Base-by-base conservation (phyloP, 257 asterid genomes). In the Buddleja alternifolia region DNA sequence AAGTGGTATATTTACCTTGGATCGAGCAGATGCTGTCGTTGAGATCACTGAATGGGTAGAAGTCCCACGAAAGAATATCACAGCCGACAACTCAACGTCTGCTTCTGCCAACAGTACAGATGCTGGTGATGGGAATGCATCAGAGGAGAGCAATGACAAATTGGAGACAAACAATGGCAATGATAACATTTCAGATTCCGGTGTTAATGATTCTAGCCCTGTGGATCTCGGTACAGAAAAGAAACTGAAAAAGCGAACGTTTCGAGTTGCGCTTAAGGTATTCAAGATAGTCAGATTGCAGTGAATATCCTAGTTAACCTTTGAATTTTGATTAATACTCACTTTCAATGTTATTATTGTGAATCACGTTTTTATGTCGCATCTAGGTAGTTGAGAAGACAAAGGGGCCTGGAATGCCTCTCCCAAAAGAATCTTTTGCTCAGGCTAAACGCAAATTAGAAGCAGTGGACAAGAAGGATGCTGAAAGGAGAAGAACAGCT, bases 11-110 rank as follows among this genome's bases (percentile, higher is more conserved):
- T 82, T 94, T 70, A 70, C 84, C 24, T 84, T 94, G 81, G 99
- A 94, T 64, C 87, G 97, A 39, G 96, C 95, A 44, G 96, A 94
- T 80, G 97, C 97, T 66, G 89, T 89, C 46, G 54, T 94, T 53
- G 99, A 94, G 77, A 89, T 91, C 83, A 84, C 95, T 40, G 99
- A 94, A 82, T 94, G 99, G 99, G 93, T 94, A 24, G 99, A 94
- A 77, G 90, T 91, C 61, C 99, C 97, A 19, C 73, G 83, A 67
- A 94, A 87, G 88, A 86, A 87, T 86, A 77, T 89, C 62, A 85
- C 97, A n/a, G 83, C 72, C 41, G 92, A 91, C 71, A 89, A 89
- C 80, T 82, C 97, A 59, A 89, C 95, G 51, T 81, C 89, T 74
- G 76, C 92, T 71, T 71, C 84, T 71, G 81, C 82, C 67, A 86